These are phyloP conservation scores for Dorcoceras hygrometricum DNA, from an alignment of 257 asterid species.

Conservation along the genomic window DNA sequence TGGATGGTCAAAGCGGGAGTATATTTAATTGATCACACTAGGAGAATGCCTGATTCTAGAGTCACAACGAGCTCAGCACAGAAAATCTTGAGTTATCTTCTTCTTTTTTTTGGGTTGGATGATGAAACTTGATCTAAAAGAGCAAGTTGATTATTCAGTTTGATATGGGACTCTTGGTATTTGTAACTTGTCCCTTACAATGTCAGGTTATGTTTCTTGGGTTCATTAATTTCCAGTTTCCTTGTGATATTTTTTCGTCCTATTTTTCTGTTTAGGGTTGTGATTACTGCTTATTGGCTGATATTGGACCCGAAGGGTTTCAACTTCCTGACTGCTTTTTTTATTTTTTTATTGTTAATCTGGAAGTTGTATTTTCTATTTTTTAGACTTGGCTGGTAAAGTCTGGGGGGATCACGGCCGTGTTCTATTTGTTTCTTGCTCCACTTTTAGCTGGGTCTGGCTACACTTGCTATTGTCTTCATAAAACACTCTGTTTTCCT, in stretches of 20 bases:
- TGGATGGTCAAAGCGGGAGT: background rate
- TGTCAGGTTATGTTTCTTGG: background rate
- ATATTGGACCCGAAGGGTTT: conserved; percentile 21
- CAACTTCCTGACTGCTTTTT: background rate
- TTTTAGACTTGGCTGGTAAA: background rate
- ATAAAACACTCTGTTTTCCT: conserved; percentile 17
- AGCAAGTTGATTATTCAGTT: background rate
- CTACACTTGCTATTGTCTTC: conserved; percentile 1
- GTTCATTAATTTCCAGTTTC: background rate
- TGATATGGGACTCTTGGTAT: background rate
- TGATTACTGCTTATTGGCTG: conserved; percentile 30
- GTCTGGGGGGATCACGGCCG: background rate
- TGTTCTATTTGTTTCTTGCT: conserved; percentile 9
- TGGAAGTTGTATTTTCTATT: background rate
- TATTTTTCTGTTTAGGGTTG: conserved; percentile 27
- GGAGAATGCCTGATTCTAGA: background rate
- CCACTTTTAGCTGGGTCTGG: background rate
- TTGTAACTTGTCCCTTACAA: background rate
- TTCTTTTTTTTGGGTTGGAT: background rate
- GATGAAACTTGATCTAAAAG: too few species aligned
- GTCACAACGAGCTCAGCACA: background rate
- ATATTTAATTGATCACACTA: background rate
- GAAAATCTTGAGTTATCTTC: too few species aligned
- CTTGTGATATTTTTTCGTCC: background rate
- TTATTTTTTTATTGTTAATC: too few species aligned